Evolutionary conservation across 345 rosid genomes (phyloP).

Genomic region (Litchi chinensis): DNA sequence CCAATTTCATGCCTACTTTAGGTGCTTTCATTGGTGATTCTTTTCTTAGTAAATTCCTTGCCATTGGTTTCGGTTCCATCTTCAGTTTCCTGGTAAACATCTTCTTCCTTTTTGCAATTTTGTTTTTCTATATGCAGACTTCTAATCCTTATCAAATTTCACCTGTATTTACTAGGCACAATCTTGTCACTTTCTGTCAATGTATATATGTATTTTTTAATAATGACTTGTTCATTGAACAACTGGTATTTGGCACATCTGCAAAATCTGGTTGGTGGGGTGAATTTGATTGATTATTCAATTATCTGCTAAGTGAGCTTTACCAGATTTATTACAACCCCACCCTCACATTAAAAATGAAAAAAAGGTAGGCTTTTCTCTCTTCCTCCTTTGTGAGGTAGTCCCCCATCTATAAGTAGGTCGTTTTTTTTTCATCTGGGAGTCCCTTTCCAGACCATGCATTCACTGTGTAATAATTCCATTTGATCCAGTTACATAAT

Average conservation of each 20-base stretch:
- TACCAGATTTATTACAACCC: too few species aligned
- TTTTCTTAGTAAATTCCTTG: slow-evolving; percentile 68
- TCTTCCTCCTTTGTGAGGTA: too few species aligned
- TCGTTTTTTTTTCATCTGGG: too few species aligned
- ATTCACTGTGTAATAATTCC: too few species aligned
- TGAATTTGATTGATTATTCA: too few species aligned
- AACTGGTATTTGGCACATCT: background rate
- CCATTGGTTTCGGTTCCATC: slow-evolving; percentile 68
- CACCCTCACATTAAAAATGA: too few species aligned
- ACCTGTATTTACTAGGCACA: background rate
- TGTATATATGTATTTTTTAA: too few species aligned
- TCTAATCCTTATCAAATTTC: background rate
- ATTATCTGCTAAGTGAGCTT: background rate
- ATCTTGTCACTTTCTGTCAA: background rate
- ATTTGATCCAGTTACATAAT: too few species aligned
- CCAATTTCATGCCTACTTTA: slow-evolving; percentile 58
- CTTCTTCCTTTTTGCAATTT: background rate
- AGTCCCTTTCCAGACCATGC: too few species aligned
- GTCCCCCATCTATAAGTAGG: too few species aligned
- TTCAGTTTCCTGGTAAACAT: slow-evolving; percentile 56
- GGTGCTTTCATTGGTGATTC: slow-evolving; percentile 83
- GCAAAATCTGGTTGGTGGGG: background rate
- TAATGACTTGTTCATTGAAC: background rate
- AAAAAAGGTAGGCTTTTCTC: too few species aligned
- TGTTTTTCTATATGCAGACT: background rate